These are phyloP conservation scores for Aspergillus uvarum DNA, from an alignment of 2,329 filamentous ascomycete species.

Conservation along the genomic window DNA sequence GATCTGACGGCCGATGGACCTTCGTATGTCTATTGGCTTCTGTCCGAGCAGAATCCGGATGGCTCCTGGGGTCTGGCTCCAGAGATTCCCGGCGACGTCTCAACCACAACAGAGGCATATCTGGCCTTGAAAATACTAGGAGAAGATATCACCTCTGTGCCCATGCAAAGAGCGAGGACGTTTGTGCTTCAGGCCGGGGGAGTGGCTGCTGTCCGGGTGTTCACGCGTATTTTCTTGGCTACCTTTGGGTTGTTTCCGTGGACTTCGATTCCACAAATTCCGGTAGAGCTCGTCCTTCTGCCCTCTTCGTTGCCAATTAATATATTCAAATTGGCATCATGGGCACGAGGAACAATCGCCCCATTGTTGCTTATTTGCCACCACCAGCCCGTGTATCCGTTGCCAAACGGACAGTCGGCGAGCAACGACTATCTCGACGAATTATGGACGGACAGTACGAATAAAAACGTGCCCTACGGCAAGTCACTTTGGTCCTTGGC, in stretches of 20 bases:
- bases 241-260: conserved; percentile 38
- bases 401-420: conserved; percentile 24
- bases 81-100: conserved; percentile 23
- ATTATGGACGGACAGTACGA: conserved; percentile 27
- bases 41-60: conserved; percentile 27
- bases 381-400: conserved; percentile 30
- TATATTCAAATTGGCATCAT: conserved; percentile 32
- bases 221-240: conserved; percentile 33
- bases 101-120: conserved; percentile 35
- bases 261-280: conserved; percentile 33
- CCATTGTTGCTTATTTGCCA: conserved; percentile 24
- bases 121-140: conserved; percentile 38
- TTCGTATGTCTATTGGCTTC: conserved; percentile 12
- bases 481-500: conserved; percentile 1
- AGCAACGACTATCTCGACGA: conserved; percentile 34
- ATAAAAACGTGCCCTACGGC: conserved; percentile 23
- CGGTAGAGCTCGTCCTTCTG: conserved; percentile 35
- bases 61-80: conserved; percentile 35
- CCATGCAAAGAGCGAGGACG: conserved; percentile 19
- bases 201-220: conserved; percentile 31
- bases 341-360: conserved; percentile 16
- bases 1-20: conserved; percentile 15
- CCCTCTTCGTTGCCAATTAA: conserved; percentile 29
- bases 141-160: conserved; percentile 8
- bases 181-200: conserved; percentile 31